phyloP scores from a whole-genome alignment of 1,284 basidiomycete species.

The Chiua sp. region DNA sequence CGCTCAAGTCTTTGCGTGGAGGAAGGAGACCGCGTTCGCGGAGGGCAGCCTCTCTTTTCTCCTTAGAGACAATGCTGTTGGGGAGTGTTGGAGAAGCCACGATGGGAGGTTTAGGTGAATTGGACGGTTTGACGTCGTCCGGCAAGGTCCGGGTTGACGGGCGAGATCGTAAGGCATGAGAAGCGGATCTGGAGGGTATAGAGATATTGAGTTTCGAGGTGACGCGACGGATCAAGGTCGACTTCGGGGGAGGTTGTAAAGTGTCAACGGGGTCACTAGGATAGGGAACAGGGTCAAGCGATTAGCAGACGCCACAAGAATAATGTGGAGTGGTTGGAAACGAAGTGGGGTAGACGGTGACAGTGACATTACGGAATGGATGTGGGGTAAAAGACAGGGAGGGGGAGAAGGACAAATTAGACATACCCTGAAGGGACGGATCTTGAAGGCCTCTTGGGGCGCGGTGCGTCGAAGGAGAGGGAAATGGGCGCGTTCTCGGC shows the following conservation, averaged over 20 bases:
- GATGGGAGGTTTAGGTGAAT: conserved; percentile 2
- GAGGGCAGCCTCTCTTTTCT: conserved; percentile 53
- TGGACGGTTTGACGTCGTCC: neutral
- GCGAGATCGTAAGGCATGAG: conserved; percentile 8
- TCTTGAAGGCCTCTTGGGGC: conserved; percentile 6
- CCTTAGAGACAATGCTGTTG: conserved; percentile 27
- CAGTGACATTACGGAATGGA: conserved; percentile 10
- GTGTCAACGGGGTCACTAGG: conserved; percentile 1
- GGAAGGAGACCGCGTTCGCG: conserved; percentile 59
- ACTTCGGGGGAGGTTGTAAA: conserved; percentile 9
- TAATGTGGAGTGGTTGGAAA: neutral
- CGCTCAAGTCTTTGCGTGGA: conserved; percentile 50
- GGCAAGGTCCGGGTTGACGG: conserved; percentile 20
- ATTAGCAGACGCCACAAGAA: conserved; percentile 13
- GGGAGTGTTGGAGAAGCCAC: conserved; percentile 25
- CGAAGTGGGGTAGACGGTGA: neutral
- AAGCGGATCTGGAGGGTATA: conserved; percentile 16
- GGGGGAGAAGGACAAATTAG: too few relatives aligned
- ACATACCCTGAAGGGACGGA: conserved; percentile 21
- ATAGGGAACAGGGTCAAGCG: neutral
- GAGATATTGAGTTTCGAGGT: conserved; percentile 33
- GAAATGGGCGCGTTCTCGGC: conserved; percentile 3
- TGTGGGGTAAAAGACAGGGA: neutral
- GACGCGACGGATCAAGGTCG: conserved; percentile 34
- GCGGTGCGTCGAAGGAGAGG: conserved; percentile 3